Base-by-base conservation (phyloP, 2,329 filamentous ascomycete species). In the Aspergillus sp. region DNA sequence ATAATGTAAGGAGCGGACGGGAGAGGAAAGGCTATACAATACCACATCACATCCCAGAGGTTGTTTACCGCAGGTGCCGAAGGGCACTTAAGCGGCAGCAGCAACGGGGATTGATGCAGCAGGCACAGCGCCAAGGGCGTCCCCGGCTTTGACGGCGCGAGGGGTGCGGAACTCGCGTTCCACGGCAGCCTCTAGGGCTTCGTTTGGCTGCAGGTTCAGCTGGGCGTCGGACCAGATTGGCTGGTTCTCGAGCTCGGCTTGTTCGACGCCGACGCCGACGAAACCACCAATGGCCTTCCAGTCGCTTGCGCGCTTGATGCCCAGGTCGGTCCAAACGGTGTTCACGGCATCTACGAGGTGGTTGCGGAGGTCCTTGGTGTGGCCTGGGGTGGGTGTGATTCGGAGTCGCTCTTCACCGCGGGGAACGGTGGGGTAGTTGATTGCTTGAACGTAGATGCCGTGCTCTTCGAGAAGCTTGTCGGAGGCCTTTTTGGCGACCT, bases 401-500 rank as follows among this genome's bases (percentile, higher is more conserved):
- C 95, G 91, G 60, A 99, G 89, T 61, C 95, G 89, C 80, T 99
- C 95, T 82, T 99, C 93, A n/a, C 95, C 95, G 7, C 96, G 92
- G 2, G 95, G 95, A 3, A 99, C 95, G 55, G 95, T 99, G 2
- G 95, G 95, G 80, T 98, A 98, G 82, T 99, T 99, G 85, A 99
- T 98, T 59, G 92, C 93, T 81, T 99, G 95, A 28, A 99, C 95
- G 76, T 99, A 99, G 75, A 99, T 97, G 64, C 89, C 87, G 82
- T 97, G 91, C 68, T 96, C 90, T 68, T 91, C 88, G 15, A 99
- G 86, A 23, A 99, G 87, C 82, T 96, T 88, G 75, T 99, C 95
- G 25, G 92, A 96, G 7, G 95, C 95, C 70, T 89, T 84, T 84
- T 95, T 97, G 62, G 95, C 95, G 46, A 96, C 82, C 79, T 95